These are phyloP conservation scores for Ceratocystiopsis sp. DNA, from an alignment of 2,329 filamentous ascomycete species.

Conservation along the genomic window DNA sequence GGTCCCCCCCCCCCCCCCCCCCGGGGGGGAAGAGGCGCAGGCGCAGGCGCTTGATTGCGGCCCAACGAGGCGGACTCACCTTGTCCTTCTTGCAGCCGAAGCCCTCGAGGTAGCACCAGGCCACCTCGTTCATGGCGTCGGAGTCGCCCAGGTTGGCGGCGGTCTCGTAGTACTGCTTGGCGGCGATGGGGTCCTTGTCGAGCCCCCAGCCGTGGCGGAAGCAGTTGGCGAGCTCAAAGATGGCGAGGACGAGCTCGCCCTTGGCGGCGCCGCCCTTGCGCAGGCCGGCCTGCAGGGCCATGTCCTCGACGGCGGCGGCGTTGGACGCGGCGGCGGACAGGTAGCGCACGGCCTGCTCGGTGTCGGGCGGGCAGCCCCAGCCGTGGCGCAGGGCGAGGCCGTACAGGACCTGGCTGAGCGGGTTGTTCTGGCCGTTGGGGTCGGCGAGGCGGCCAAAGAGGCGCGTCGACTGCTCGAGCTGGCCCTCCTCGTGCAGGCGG, in stretches of 20 bases:
- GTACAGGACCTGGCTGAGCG: conserved; percentile 87
- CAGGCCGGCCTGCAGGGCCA: conserved; percentile 71
- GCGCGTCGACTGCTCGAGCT: conserved; percentile 61
- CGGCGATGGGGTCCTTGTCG: conserved; percentile 68
- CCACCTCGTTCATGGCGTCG: conserved; percentile 96
- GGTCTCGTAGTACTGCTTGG: conserved; percentile 90
- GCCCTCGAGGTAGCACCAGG: conserved; percentile 92
- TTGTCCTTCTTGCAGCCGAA: conserved; percentile 97
- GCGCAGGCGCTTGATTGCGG: background rate
- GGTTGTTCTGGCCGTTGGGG: conserved; percentile 72
- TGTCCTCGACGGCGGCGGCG: conserved; percentile 69
- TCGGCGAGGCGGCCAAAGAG: conserved; percentile 77
- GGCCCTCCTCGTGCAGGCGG: conserved; percentile 69
- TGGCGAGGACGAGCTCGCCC: conserved; percentile 87
- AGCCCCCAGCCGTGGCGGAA: conserved; percentile 95
- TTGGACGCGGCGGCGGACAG: conserved; percentile 81
- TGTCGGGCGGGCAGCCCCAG: conserved; percentile 70
- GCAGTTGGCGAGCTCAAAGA: conserved; percentile 85
- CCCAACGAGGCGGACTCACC: conserved; percentile 37
- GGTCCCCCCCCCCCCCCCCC: too few relatives aligned
- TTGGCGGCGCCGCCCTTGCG: conserved; percentile 91
- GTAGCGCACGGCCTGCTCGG: conserved; percentile 60
- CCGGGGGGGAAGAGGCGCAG: too few relatives aligned
- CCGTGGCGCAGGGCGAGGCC: conserved; percentile 86
- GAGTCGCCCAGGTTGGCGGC: conserved; percentile 92